Evolutionary conservation across 208 protist species (phyloP).

Genomic region (Naegleria lovaniensis): DNA sequence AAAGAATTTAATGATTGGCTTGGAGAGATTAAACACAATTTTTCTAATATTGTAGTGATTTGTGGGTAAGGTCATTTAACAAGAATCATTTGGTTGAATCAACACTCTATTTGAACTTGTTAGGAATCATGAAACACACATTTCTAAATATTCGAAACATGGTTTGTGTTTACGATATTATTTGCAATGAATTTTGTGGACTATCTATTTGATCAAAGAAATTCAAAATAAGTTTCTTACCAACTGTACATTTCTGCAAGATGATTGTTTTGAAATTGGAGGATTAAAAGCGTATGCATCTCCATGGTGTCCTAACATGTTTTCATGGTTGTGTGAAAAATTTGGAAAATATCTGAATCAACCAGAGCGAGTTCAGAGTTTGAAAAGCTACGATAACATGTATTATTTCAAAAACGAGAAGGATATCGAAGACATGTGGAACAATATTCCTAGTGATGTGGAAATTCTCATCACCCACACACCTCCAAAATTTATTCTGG

Average conservation of each 20-base stretch:
- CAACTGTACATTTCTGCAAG: slow-evolving; percentile 16
- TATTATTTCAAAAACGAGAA: neutral
- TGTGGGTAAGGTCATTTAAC: neutral
- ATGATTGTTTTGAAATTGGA: neutral
- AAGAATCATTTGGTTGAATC: neutral
- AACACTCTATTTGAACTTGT: neutral
- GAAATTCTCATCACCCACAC: neutral
- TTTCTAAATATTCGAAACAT: neutral
- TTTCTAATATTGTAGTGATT: neutral
- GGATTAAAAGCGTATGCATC: slow-evolving; percentile 17
- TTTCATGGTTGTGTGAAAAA: neutral
- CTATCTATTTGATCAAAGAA: neutral
- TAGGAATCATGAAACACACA: slow-evolving; percentile 19
- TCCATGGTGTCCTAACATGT: slow-evolving; percentile 14
- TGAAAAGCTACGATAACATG: neutral
- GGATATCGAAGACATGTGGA: neutral
- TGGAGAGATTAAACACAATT: slow-evolving; percentile 27
- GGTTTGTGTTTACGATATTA: neutral
- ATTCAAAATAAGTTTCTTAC: slow-evolving; percentile 3
- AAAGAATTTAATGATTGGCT: slow-evolving; percentile 39
- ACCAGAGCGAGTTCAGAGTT: neutral
- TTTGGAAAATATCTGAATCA: neutral
- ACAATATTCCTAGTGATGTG: neutral
- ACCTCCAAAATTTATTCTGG: neutral
- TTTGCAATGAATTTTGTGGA: too few species aligned